Base-by-base conservation (phyloP, 192 early-diverging fungal species). In the Backusella liffmaniae region DNA sequence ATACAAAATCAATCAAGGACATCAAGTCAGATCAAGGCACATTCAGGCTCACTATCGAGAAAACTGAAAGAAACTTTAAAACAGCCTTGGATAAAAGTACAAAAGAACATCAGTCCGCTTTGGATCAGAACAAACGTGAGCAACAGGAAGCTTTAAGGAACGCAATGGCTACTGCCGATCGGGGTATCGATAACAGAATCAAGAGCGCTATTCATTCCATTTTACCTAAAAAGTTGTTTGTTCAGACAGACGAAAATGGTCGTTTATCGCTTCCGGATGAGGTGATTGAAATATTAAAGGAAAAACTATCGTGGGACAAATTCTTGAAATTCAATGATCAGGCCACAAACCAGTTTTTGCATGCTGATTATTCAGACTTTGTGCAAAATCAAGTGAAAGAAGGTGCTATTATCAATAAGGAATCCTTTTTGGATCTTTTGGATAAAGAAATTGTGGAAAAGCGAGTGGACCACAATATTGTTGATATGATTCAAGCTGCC, bases 401-500 rank as follows among this genome's bases (percentile, higher is more conserved):
- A 1, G 67, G 67, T 16, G 67, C 36, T 36, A 21, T 68, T 68
- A 21, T 68, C 16, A 68, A 34, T 32, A 68, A 68, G n/a, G 67
- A 68, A 5, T 3, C 36, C 0, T 68, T 73, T n/a, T 29, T 73
- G 56, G 49, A 73, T 32, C 39, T 59, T 5, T 21, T 75, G 65
- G 35, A 44, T 39, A 68, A 68, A 5, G 67, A 68, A 10, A 68
- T 68, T 30, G 36, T 34, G 67, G 67, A 68, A 18, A 39, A 44
- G 6, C 32, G 35, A 51, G 46, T 73, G 5, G 72, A 73, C 34
- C 41, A 74, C 21, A 74, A 15, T 39, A 68, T 75, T 39, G 37
- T 37, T n/a, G n/a, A 44, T 13, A 29, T 89, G 74, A 89, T 93
- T 10, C 86, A 92, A 23, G 84, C 85, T 16, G 90, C 90, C 10